Conservation (phyloP, 2,329 filamentous ascomycete genomes). For the Ophiostoma angusticollis region DNA sequence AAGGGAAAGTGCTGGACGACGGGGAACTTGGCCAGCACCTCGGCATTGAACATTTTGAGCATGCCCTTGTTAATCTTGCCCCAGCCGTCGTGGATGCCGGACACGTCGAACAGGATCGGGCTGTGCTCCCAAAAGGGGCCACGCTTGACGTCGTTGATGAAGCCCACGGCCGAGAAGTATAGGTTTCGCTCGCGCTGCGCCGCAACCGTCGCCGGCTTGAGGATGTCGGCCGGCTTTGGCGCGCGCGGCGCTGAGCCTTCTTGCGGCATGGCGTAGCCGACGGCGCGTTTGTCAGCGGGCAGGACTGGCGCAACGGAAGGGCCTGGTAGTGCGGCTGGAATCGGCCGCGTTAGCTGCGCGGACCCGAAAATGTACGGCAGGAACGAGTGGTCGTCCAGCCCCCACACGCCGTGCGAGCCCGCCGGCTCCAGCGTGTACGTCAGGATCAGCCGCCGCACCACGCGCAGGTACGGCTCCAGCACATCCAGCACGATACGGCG, state of each 20-base stretch:
- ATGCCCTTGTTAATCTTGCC: slow-evolving; percentile 98
- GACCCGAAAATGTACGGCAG: slow-evolving; percentile 91
- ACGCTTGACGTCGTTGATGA: slow-evolving; percentile 94
- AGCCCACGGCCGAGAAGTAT: slow-evolving; percentile 92
- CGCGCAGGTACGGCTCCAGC: slow-evolving; percentile 72
- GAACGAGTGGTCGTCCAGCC: slow-evolving; percentile 94
- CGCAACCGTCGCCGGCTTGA: slow-evolving; percentile 50
- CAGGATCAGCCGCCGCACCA: slow-evolving; percentile 71
- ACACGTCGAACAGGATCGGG: slow-evolving; percentile 87
- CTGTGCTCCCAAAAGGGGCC: slow-evolving; percentile 97
- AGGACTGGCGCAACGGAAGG: too few relatives aligned
- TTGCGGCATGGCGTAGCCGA: slow-evolving; percentile 51
- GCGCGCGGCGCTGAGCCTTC: slow-evolving; percentile 66
- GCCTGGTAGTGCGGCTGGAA: slow-evolving; percentile 34
- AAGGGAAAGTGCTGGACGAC: slow-evolving; percentile 95
- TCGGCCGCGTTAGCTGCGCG: slow-evolving; percentile 71
- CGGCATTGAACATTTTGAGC: slow-evolving; percentile 98
- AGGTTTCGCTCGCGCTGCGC: slow-evolving; percentile 57
- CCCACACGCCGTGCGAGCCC: slow-evolving; percentile 95
- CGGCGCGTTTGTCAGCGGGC: too few relatives aligned
- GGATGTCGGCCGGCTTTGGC: slow-evolving; percentile 59
- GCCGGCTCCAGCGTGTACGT: slow-evolving; percentile 91
- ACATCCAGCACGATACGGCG: slow-evolving; percentile 69
- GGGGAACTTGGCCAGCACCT: slow-evolving; percentile 91
- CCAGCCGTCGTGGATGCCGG: slow-evolving; percentile 85